Percentiles rank a stretch among this genome's conserved stretches.
Conservation (phyloP, 495 filamentous ascomycete species). For the Corynascus novoguineensis region DNA sequence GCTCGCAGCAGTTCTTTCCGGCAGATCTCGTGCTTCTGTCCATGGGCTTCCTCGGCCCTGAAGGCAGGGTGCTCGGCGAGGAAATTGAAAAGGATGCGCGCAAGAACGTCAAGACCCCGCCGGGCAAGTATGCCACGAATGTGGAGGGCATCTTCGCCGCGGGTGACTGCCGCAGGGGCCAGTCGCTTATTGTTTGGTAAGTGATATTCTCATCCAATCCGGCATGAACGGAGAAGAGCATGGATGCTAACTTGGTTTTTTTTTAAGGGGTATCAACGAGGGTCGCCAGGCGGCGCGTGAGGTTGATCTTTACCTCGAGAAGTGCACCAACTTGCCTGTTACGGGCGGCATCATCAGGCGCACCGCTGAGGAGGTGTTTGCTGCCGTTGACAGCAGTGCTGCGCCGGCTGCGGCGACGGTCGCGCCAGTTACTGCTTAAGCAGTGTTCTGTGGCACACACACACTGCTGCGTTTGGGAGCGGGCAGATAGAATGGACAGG, state of each 20-base stretch:
- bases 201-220: slow-evolving; percentile 20
- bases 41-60: slow-evolving; percentile 97
- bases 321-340: slow-evolving; percentile 76
- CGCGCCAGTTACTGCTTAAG: slow-evolving; percentile 1
- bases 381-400: slow-evolving; percentile 26
- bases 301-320: slow-evolving; percentile 83
- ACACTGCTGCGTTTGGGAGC: too few relatives aligned
- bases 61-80: slow-evolving; percentile 80
- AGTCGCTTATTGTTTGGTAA: slow-evolving; percentile 97
- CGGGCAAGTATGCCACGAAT: slow-evolving; percentile 85
- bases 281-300: slow-evolving; percentile 91
- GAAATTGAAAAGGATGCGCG: slow-evolving; percentile 86
- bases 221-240: not conserved
- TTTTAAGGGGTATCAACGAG: slow-evolving; percentile 93
- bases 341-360: slow-evolving; percentile 92
- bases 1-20: slow-evolving; percentile 93
- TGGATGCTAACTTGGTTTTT: slow-evolving; percentile 27
- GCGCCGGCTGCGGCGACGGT: slow-evolving; percentile 3
- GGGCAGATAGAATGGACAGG: not conserved
- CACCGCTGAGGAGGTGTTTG: slow-evolving; percentile 61
- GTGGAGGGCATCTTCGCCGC: slow-evolving; percentile 88
- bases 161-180: slow-evolving; percentile 92
- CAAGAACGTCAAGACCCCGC: slow-evolving; percentile 96
- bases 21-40: slow-evolving; percentile 94
- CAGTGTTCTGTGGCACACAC: not conserved